These are phyloP conservation scores for Metarhizium robertsii DNA, from an alignment of 2,329 filamentous ascomycete genomes.

Conservation along the genomic window DNA sequence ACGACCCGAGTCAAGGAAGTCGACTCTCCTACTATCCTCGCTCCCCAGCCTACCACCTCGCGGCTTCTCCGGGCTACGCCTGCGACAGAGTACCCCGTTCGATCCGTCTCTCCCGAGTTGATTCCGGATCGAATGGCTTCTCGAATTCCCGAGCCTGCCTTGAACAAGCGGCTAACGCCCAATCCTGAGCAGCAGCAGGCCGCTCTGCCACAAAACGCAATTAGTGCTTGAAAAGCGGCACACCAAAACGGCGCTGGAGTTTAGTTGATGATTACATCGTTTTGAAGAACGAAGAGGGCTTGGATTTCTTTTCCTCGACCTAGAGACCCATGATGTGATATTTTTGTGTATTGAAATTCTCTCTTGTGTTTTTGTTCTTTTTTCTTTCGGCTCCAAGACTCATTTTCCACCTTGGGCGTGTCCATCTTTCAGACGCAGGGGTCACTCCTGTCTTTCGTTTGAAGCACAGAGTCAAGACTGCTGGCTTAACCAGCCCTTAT, in stretches of 20 bases:
- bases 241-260: background rate
- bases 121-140: constrained; percentile 55
- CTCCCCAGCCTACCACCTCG: constrained; percentile 47
- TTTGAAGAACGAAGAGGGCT: background rate
- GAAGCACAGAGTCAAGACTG: background rate
- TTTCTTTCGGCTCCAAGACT: background rate
- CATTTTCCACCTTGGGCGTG: background rate
- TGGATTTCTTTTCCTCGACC: background rate
- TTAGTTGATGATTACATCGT: background rate
- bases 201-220: constrained; percentile 9
- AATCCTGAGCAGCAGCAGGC: constrained; percentile 35
- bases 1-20: constrained; percentile 33
- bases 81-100: constrained; percentile 43
- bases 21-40: constrained; percentile 34
- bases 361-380: background rate
- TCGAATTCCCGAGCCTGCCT: constrained; percentile 39
- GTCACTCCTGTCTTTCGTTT: background rate
- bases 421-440: background rate
- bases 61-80: constrained; percentile 45
- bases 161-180: constrained; percentile 36
- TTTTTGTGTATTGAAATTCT: too few relatives aligned
- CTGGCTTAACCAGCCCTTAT: background rate
- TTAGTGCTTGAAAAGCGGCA: constrained; percentile 8
- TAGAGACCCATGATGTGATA: background rate
- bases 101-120: constrained; percentile 49